Evolutionary conservation across 257 asterid genomes (phyloP), one percentile per base, ranked within the genome.

Genomic region (Orobanche coerulescens): DNA sequence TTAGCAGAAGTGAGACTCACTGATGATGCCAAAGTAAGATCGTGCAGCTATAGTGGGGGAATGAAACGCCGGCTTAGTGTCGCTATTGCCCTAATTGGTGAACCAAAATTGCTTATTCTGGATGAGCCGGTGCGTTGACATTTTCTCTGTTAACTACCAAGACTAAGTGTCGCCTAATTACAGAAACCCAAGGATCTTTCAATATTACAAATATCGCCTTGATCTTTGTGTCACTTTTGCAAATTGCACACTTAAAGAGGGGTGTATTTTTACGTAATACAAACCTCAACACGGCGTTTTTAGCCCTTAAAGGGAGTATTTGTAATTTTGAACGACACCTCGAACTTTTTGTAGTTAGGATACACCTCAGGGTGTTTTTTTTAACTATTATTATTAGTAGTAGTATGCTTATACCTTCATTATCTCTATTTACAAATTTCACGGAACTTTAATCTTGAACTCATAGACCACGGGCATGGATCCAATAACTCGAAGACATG

Each of bases 381-480:
- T 37, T 37, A 37, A n/a, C n/a, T 11, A 37, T 37, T 0, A 37
- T 37, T 1, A 4, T 25, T n/a, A n/a, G n/a, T n/a, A n/a, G n/a
- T n/a, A n/a, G n/a, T n/a, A n/a, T 48, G 46, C 47, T 39, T 68
- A 15, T 55, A n/a, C 58, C 33, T 62, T 11, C 44, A 30, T 55
- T 50, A 59, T 71, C 60, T 22, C 18, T 47, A 9, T 4, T 67
- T 37, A 24, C 58, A 31, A 20, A 39, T 64, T 24, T 68, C 58
- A 64, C 49, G 44, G 4, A 12, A 46, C 12, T 16, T 51, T 49
- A 42, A 51, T 65, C 57, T 61, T 66, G 53, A 58, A 62, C 34
- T 33, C 67, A 57, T 75, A 88, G 98, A 91, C 96, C 30, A 88
- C 98, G 37, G 98, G 98, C 30, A 91, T 91, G 98, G 98, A 91